Evolutionary conservation across 768 basidiomycete genomes (phyloP), one percentile per base, ranked within the genome.

Genomic region (Suillus placidus): DNA sequence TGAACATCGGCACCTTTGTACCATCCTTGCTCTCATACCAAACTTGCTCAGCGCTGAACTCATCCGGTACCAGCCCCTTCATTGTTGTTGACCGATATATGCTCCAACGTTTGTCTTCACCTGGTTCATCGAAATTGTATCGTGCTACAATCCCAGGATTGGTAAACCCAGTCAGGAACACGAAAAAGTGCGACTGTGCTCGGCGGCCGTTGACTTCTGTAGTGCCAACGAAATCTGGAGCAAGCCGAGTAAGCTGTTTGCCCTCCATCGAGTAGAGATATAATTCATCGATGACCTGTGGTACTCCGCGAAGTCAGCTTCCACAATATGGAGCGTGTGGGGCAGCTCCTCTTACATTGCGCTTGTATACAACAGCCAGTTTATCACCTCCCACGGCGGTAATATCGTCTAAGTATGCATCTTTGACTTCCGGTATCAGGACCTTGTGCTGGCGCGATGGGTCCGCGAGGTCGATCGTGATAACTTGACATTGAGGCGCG

Each of bases 21-120:
- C 91, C 91, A 71, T 94, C 93, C 74, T 89, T 91, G 76, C 87
- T 88, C 23, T 81, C 74, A 71, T 88, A 94, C 89, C 93, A 95
- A 23, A 93, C 89, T 78, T 94, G 93, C 64, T 83, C 82, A 38
- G 87, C 80, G 37, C 85, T 80, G 69, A 94, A 94, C 54, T 94
- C 91, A 9, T 87, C 84, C 0, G 86, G 80, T 60, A 83, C 80
- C 42, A 94, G 77, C 4, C 88, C 90, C 26, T 81, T 82, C 16
- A 93, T 83, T 47, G 82, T 72, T 1, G 87, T 87, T 38, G 83
- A 80, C 61, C 87, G 76, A 74, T 86, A 89, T 26, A 86, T 81
- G 35, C 79, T 84, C 86, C 87, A 89, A 60, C 83, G 81, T 18
- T 84, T 81, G n/a, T 79, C 80, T n/a, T 78, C 78, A 14, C 74